These are phyloP conservation scores for Trichomonascus vanleenenianus DNA, from an alignment of 805 yeast species.

Conservation along the genomic window DNA sequence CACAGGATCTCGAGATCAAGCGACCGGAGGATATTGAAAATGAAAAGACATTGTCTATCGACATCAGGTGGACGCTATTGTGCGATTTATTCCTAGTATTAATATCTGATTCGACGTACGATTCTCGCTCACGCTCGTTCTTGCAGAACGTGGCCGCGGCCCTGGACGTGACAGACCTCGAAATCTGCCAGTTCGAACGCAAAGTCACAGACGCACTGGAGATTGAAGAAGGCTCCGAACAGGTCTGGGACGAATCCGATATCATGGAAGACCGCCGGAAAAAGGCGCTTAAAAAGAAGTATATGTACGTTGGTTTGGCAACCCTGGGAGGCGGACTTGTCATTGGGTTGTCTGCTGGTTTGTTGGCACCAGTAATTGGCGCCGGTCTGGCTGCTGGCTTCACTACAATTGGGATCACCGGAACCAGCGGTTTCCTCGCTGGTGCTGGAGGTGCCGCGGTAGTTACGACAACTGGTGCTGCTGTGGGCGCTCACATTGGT, in stretches of 20 bases:
- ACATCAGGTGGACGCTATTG: conserved; percentile 85
- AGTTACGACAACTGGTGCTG: conserved; percentile 86
- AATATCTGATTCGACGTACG: conserved; percentile 79
- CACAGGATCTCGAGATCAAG: conserved; percentile 10
- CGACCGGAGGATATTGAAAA: conserved; percentile 20
- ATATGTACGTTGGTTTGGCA: conserved; percentile 88
- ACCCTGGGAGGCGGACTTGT: conserved; percentile 94
- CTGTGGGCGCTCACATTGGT: conserved; percentile 88
- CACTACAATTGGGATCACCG: conserved; percentile 87
- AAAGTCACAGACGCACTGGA: conserved; percentile 86
- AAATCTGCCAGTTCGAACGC: conserved; percentile 81
- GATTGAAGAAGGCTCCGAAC: conserved; percentile 73
- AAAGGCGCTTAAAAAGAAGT: conserved; percentile 53
- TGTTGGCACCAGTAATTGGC: conserved; percentile 95
- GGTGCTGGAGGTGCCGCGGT: conserved; percentile 96
- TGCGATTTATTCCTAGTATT: conserved; percentile 83
- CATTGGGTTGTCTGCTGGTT: conserved; percentile 89
- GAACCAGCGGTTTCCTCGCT: conserved; percentile 88
- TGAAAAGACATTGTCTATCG: conserved; percentile 42
- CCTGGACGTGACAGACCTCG: conserved; percentile 53
- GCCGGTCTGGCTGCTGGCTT: conserved; percentile 98
- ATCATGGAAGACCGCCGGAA: conserved; percentile 67
- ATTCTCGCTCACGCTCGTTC: conserved; percentile 80
- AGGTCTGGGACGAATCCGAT: conserved; percentile 64
- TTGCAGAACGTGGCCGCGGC: conserved; percentile 57